Evolutionary conservation across 108 stramenopile genomes (phyloP).

Genomic region (Seminavis robusta): DNA sequence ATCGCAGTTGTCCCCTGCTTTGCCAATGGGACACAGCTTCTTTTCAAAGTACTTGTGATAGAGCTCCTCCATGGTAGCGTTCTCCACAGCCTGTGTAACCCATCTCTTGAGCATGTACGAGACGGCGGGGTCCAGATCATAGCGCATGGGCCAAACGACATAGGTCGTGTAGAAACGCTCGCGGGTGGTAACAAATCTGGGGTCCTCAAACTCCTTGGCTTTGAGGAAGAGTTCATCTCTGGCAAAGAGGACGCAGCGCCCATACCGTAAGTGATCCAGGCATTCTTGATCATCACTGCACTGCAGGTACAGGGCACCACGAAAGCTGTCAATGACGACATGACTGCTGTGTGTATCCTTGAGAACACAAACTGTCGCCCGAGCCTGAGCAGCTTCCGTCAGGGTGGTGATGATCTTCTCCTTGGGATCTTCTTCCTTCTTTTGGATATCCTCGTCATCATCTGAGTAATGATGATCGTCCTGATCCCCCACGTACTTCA

Average conservation of each 20-base stretch:
- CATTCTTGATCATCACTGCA: neutral
- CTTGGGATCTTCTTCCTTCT: neutral
- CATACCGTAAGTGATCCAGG: neutral
- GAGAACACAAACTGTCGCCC: neutral
- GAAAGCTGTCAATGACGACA: neutral
- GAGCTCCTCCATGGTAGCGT: slow-evolving; percentile 9
- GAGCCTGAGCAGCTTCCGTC: neutral
- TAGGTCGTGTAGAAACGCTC: neutral
- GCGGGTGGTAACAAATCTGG: neutral
- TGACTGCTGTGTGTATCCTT: neutral
- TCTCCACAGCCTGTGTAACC: neutral
- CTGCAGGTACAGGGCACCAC: neutral
- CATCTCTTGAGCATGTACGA: slow-evolving; percentile 9
- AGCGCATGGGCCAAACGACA: slow-evolving; percentile 1
- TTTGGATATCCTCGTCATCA: no score
- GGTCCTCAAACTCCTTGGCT: neutral
- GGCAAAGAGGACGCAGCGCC: neutral
- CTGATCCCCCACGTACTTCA: neutral
- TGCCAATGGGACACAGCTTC: slow-evolving; percentile 15
- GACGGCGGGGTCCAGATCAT: slow-evolving; percentile 3
- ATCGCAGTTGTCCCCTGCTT: slow-evolving; percentile 12
- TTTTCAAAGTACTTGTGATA: slow-evolving; percentile 11
- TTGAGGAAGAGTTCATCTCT: slow-evolving; percentile 1
- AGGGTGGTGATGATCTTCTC: neutral
- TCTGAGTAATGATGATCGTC: no score